Percentiles rank a stretch among this genome's conserved stretches.
Conservation (phyloP, 305 asterid genomes). For the Coffea humblotiana region DNA sequence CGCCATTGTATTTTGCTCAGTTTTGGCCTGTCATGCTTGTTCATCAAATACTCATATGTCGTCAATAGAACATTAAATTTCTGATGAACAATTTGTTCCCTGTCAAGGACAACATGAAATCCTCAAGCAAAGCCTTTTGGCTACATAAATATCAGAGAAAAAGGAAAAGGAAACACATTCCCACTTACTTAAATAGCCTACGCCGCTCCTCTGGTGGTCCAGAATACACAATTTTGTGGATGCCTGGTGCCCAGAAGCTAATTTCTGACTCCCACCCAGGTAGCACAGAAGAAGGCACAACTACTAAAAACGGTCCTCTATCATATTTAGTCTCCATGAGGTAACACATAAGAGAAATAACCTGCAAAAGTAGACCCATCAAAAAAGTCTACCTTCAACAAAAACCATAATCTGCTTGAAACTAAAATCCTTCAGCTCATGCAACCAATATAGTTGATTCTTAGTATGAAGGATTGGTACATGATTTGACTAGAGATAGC, state of each 20-base stretch:
- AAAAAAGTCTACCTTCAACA: not conserved
- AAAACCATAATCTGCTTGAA: not conserved
- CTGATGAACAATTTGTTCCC: slow-evolving; percentile 92
- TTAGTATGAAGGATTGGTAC: not conserved
- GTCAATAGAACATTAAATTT: slow-evolving; percentile 95
- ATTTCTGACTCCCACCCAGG: slow-evolving; percentile 99
- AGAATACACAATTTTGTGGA: slow-evolving; percentile 86
- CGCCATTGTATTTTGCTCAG: slow-evolving; percentile 95
- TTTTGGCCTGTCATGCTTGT: slow-evolving; percentile 98
- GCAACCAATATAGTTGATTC: not conserved
- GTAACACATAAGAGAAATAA: slow-evolving; percentile 89
- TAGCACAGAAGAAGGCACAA: slow-evolving; percentile 97
- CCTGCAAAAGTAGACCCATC: slow-evolving; percentile 45
- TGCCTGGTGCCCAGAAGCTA: slow-evolving; percentile 88
- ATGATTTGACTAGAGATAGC: not conserved
- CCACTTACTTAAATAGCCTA: slow-evolving; percentile 78
- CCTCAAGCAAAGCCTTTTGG: slow-evolving; percentile 4
- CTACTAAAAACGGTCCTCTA: slow-evolving; percentile 98
- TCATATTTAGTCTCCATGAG: slow-evolving; percentile 94
- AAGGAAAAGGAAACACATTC: not conserved
- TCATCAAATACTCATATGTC: slow-evolving; percentile 98
- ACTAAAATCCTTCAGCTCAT: not conserved
- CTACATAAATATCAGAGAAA: not conserved
- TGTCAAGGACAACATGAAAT: slow-evolving; percentile 39
- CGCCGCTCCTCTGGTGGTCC: slow-evolving; percentile 98